These are phyloP conservation scores for Acacia melanoxylon DNA, from an alignment of 306 rosid species.

Conservation along the genomic window DNA sequence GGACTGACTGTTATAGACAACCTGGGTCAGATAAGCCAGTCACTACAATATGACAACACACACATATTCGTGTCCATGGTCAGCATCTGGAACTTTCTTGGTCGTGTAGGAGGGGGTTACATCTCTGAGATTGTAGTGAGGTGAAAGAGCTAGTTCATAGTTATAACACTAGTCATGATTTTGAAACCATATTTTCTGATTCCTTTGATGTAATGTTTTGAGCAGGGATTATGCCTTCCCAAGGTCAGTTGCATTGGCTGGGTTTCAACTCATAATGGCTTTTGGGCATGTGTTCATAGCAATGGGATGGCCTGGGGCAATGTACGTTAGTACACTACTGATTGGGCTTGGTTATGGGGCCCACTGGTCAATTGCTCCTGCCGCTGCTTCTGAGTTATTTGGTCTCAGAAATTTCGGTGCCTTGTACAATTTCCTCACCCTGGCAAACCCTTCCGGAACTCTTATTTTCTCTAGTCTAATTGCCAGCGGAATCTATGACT, in stretches of 20 bases:
- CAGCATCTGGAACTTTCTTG: slow-evolving; percentile 98
- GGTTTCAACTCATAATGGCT: slow-evolving; percentile 77
- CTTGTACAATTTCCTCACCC: slow-evolving; percentile 83
- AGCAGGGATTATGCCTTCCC: slow-evolving; percentile 80
- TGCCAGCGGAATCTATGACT: slow-evolving; percentile 80
- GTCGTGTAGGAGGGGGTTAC: slow-evolving; percentile 93
- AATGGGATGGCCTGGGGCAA: slow-evolving; percentile 87
- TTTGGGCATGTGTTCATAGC: slow-evolving; percentile 73
- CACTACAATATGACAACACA: slow-evolving; percentile 63
- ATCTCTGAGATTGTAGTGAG: slow-evolving; percentile 83
- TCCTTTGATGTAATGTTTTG: slow-evolving; percentile 25
- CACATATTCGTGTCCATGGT: slow-evolving; percentile 85
- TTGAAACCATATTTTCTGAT: neutral
- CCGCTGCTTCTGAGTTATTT: slow-evolving; percentile 95
- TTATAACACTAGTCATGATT: neutral
- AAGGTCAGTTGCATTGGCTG: slow-evolving; percentile 78
- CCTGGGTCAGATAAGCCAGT: slow-evolving; percentile 84
- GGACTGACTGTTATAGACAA: slow-evolving; percentile 92
- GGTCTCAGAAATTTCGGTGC: slow-evolving; percentile 90
- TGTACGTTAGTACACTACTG: slow-evolving; percentile 74
- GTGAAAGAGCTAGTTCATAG: slow-evolving; percentile 40
- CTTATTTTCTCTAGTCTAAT: slow-evolving; percentile 76
- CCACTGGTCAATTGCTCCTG: slow-evolving; percentile 94
- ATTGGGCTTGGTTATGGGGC: slow-evolving; percentile 92
- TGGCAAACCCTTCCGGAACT: slow-evolving; percentile 82